phyloP scores from a whole-genome alignment of 148 eudicot species.

The Rhododendron williamsianum region DNA sequence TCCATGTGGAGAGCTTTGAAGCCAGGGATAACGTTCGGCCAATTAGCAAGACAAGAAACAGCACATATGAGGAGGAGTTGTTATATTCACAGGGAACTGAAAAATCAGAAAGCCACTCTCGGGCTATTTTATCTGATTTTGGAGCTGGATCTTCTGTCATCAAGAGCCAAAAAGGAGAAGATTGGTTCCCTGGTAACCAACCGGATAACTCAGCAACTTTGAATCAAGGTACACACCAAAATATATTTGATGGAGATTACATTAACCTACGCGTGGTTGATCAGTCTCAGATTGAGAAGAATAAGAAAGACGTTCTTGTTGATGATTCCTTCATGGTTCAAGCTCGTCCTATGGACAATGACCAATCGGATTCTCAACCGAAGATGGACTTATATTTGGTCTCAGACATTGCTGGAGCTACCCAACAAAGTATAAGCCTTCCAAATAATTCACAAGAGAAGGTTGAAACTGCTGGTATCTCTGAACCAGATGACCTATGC shows the following conservation, averaged over 20 bases:
- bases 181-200: slow-evolving; percentile 45
- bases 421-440: slow-evolving; percentile 16
- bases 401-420: slow-evolving; percentile 42
- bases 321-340: slow-evolving; percentile 81
- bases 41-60: slow-evolving; percentile 26
- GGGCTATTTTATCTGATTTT: slow-evolving; percentile 29
- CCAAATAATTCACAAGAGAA: slow-evolving; percentile 26
- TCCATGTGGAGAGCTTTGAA: slow-evolving; percentile 31
- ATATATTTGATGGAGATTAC: slow-evolving; percentile 41
- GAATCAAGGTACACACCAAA: slow-evolving; percentile 21
- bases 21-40: slow-evolving; percentile 27
- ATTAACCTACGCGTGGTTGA: slow-evolving; percentile 21
- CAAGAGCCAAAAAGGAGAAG: slow-evolving; percentile 43
- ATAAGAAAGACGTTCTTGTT: slow-evolving; percentile 31
- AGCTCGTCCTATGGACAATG: slow-evolving; percentile 21
- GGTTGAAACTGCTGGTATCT: slow-evolving; percentile 21
- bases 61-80: slow-evolving; percentile 52
- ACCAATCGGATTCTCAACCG: slow-evolving; percentile 25
- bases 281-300: slow-evolving; percentile 22
- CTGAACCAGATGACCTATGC: slow-evolving; percentile 64
- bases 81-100: slow-evolving; percentile 39
- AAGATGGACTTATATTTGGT: slow-evolving; percentile 40
- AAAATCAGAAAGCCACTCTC: slow-evolving; percentile 24
- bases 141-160: slow-evolving; percentile 27
- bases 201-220: slow-evolving; percentile 24